phyloP scores from a whole-genome alignment of 805 yeast species.

The Pichia insulana region DNA sequence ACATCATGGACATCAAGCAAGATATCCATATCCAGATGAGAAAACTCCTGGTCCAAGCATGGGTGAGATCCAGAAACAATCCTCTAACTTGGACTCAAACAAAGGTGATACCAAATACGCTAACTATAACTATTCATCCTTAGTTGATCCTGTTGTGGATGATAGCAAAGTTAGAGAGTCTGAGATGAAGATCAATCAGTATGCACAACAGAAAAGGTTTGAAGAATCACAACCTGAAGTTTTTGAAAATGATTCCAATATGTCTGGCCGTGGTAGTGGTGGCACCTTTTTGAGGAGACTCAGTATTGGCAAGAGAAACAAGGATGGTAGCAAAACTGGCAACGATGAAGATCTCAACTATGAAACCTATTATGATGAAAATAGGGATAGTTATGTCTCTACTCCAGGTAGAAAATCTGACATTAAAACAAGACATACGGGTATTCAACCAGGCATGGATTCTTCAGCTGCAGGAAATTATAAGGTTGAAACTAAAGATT shows the following conservation, averaged over 20 bases:
- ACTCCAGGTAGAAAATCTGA: background rate
- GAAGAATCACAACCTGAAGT: background rate
- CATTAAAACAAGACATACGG: background rate
- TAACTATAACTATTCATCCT: conserved; percentile 20
- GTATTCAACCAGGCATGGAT: background rate
- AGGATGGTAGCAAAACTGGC: background rate
- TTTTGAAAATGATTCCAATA: background rate
- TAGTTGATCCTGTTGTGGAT: conserved; percentile 23
- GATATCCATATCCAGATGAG: background rate
- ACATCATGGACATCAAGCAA: background rate
- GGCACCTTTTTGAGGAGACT: conserved; percentile 6
- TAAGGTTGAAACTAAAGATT: background rate
- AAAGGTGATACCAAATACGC: conserved; percentile 3
- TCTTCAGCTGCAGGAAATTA: background rate
- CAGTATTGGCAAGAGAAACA: conserved; percentile 2
- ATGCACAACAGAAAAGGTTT: background rate
- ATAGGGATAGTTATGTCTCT: background rate
- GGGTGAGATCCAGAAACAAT: background rate
- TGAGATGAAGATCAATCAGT: conserved; percentile 2
- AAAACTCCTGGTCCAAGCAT: background rate
- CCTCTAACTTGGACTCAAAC: background rate
- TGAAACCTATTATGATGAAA: background rate
- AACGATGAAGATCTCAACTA: background rate
- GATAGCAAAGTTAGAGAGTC: conserved; percentile 14
- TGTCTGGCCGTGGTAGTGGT: background rate